Conservation (phyloP, 2,329 filamentous ascomycete species). For the Penicillium sp. region DNA sequence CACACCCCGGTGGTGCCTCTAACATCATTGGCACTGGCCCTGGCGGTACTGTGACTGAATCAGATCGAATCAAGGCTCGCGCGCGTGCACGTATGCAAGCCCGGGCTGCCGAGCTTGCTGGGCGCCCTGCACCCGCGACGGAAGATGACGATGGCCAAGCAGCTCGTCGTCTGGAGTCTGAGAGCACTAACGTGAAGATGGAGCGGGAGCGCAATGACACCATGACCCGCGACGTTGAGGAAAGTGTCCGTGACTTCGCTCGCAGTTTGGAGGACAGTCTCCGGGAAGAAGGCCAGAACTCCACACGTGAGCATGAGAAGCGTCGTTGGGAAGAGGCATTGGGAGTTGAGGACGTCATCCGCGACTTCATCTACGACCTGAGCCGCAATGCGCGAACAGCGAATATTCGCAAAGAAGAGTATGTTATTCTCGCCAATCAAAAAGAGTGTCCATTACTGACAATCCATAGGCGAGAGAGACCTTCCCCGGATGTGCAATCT, state of each 20-base stretch:
- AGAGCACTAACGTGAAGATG: constrained; percentile 73
- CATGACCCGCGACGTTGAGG: constrained; percentile 96
- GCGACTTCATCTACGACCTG: constrained; percentile 96
- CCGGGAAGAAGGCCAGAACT: constrained; percentile 73
- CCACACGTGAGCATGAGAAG: constrained; percentile 81
- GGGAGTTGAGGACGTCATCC: constrained; percentile 93
- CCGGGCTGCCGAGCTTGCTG: constrained; percentile 85
- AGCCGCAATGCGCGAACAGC: constrained; percentile 80
- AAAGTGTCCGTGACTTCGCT: constrained; percentile 87
- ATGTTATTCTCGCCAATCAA: constrained; percentile 22
- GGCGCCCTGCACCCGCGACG: constrained; percentile 69
- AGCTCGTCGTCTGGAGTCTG: constrained; percentile 82
- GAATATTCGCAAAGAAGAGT: constrained; percentile 64
- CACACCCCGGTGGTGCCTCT: constrained; percentile 75
- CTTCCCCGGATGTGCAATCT: constrained; percentile 45
- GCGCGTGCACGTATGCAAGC: constrained; percentile 99
- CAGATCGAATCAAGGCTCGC: constrained; percentile 88
- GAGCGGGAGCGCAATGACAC: constrained; percentile 93
- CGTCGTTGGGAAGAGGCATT: constrained; percentile 94
- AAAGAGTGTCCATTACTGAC: constrained; percentile 13
- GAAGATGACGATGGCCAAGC: constrained; percentile 72
- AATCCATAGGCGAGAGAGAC: constrained; percentile 51
- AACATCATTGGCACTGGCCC: constrained; percentile 89
- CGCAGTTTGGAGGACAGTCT: constrained; percentile 80
- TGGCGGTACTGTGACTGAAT: constrained; percentile 84